A percentile compares a stretch with the other conserved stretches of the same genome.
phyloP scores from a whole-genome alignment of 1,284 basidiomycete species.

The Leucoagaricus sp. region DNA sequence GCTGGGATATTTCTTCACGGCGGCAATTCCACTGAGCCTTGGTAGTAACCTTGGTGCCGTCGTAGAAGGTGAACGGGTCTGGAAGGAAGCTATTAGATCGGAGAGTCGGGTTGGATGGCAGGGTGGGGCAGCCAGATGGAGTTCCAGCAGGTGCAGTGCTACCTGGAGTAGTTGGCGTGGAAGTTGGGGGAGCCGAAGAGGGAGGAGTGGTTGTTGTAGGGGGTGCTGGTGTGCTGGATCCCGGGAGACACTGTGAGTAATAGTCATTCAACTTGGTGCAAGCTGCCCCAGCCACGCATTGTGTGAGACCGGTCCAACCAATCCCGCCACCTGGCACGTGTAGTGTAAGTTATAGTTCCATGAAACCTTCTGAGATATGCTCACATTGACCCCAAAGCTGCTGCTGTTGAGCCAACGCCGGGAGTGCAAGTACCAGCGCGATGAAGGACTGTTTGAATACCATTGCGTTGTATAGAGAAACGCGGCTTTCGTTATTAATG shows the following conservation, averaged over 20 bases:
- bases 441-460: constrained; percentile 23
- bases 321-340: constrained; percentile 29
- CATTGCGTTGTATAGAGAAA: constrained; percentile 22
- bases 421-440: constrained; percentile 25
- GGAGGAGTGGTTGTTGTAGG: constrained; percentile 11
- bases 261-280: constrained; percentile 29
- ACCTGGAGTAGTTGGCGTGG: constrained; percentile 1
- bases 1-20: constrained; percentile 40
- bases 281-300: constrained; percentile 29
- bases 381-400: constrained; percentile 29
- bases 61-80: constrained; percentile 50
- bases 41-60: constrained; percentile 37
- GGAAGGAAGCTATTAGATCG: constrained; percentile 40
- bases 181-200: constrained; percentile 12
- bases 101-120: constrained; percentile 26
- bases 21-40: constrained; percentile 48
- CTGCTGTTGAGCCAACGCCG: constrained; percentile 27
- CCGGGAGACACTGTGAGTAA: constrained; percentile 34
- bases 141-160: constrained; percentile 15
- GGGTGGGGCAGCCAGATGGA: constrained; percentile 21
- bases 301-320: constrained; percentile 31
- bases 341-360: neutral
- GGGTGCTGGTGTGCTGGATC: constrained; percentile 16
- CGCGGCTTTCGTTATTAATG: no score
- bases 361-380: constrained; percentile 1